Evolutionary conservation across 345 rosid genomes (phyloP), one percentile per base, ranked within the genome.

Genomic region (Lumnitzera racemosa): DNA sequence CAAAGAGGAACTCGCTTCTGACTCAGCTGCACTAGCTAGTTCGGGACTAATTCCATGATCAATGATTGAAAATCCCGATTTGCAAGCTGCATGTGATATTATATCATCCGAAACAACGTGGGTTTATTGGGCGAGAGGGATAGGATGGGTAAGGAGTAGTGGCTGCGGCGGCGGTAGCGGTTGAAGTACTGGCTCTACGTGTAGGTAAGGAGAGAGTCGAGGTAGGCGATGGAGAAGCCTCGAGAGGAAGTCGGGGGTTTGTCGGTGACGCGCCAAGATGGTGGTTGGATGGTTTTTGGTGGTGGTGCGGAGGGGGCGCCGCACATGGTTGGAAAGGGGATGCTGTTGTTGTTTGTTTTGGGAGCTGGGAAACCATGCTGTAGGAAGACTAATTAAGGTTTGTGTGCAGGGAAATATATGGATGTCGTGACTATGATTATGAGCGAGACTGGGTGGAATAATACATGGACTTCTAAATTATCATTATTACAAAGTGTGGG

Each of bases 231-330:
- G 74, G 72, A 85, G 72, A 67, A 90, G 90, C 24, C 72, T 64
- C 13, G 97, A 79, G 63, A 90, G 90, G 9, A 71, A 75, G 70
- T 85, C 89, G 2, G 80, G 77, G 6, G 78, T n/a, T n/a, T 16
- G 52, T 76, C 74, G 15, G 79, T 0, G 88, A 62, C 41, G 82
- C 55, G 41, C 65, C 15, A 64, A 72, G 70, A 11, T 77, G 69
- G 36, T 72, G 87, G 9, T 74, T 64, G 10, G 91, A 82, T 2
- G 92, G 90, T 2, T 96, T n/a, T 87, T 25, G 97, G 97, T 6
- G 90, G 97, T 6, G 97, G 96, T 15, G 96, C 91, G 9, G 82
- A 63, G 54, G 85, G 85, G 78, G 83, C 73, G 61, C 70, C 72
- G 81, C 69, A 64, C 58, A 72, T 58, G 66, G 63, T 76, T 11